These are phyloP conservation scores for Globisporangium abappressorium DNA, from an alignment of 352 stramenopile species.

Conservation along the genomic window DNA sequence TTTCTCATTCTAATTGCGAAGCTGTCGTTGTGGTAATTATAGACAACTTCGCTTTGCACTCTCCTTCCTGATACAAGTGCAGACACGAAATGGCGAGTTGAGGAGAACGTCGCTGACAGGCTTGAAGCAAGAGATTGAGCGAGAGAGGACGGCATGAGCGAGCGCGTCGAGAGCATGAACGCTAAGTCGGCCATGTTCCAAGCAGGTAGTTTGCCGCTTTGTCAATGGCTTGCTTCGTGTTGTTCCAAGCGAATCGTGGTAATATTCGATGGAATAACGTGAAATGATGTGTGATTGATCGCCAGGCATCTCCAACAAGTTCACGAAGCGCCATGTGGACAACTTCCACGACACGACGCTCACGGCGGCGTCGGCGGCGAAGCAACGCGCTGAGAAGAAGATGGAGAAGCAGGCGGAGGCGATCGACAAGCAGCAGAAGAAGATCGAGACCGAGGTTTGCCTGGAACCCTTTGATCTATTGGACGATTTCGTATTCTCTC, in stretches of 20 bases:
- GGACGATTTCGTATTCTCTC: background rate
- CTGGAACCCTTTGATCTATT: background rate
- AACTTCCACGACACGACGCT: constrained; percentile 81
- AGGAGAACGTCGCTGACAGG: background rate
- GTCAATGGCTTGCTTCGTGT: background rate
- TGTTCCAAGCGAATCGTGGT: background rate
- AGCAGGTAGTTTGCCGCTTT: constrained; percentile 15
- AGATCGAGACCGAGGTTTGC: constrained; percentile 69
- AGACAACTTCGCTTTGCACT: background rate
- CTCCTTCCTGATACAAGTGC: background rate
- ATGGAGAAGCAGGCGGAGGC: constrained; percentile 59
- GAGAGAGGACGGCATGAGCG: constrained; percentile 9
- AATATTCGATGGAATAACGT: background rate
- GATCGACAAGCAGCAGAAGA: constrained; percentile 78
- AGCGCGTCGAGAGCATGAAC: constrained; percentile 23
- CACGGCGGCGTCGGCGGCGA: constrained; percentile 62
- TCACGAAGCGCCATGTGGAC: constrained; percentile 62
- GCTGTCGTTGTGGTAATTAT: background rate
- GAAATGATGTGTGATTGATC: background rate
- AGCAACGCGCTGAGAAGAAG: constrained; percentile 59
- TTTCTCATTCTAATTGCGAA: background rate
- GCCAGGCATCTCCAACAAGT: constrained; percentile 79
- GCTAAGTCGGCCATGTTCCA: constrained; percentile 20
- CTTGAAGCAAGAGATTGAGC: background rate
- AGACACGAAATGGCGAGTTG: background rate